These are phyloP conservation scores for Saccharum spontaneum DNA, from an alignment of 176 grass and related monocot species.

Conservation along the genomic window DNA sequence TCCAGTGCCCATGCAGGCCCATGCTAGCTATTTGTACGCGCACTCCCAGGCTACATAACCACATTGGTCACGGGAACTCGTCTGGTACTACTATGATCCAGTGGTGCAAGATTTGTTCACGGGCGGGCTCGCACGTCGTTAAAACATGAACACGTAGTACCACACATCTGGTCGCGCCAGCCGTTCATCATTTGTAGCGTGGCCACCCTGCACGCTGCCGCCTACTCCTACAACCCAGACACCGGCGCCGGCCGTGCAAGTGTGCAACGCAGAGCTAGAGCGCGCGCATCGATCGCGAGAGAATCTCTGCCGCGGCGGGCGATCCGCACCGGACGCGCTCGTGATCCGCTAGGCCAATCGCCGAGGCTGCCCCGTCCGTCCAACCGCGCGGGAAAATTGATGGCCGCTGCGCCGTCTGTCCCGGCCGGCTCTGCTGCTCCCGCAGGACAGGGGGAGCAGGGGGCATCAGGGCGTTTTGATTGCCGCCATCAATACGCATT, in stretches of 20 bases:
- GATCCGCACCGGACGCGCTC: no score
- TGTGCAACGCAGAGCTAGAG: no score
- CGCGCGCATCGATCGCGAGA: no score
- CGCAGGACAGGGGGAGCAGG: background rate
- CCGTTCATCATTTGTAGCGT: background rate
- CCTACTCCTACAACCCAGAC: background rate
- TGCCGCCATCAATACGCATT: conserved; percentile 45
- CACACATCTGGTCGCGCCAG: background rate
- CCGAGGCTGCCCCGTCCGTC: no score
- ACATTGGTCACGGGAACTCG: background rate
- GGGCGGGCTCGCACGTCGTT: background rate
- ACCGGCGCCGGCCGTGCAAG: no score
- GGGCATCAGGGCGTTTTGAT: conserved; percentile 17
- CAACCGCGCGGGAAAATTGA: no score
- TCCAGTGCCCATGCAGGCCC: no score
- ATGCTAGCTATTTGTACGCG: background rate
- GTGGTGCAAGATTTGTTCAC: background rate
- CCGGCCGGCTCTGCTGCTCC: background rate
- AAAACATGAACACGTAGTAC: background rate
- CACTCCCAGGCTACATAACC: background rate
- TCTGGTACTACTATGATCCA: background rate
- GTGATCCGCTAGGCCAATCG: no score
- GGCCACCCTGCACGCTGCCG: background rate
- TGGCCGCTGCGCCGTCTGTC: no score
- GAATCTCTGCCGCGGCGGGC: background rate